These are phyloP conservation scores for Hanseniaspora pseudoguilliermondii DNA, from an alignment of 805 yeast species.

Conservation along the genomic window DNA sequence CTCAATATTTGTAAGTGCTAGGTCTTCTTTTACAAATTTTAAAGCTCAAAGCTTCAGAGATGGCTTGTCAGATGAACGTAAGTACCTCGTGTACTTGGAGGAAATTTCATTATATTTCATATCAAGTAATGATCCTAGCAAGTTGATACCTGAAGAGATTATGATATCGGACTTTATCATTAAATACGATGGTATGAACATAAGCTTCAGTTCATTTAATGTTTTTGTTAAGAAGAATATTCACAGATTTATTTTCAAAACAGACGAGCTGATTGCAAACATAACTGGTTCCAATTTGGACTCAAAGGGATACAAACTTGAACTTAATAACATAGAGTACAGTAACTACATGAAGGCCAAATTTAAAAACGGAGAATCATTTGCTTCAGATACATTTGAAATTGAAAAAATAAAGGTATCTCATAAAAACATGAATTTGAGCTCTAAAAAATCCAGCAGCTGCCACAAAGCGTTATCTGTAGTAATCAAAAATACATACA, in stretches of 20 bases:
- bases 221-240: not conserved
- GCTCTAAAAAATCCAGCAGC: conserved; percentile 16
- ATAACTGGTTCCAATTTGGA: conserved; percentile 46
- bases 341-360: conserved; percentile 17
- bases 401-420: conserved; percentile 30
- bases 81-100: conserved; percentile 14
- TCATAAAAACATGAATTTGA: conserved; percentile 30
- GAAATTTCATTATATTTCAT: conserved; percentile 7
- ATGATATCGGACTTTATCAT: not conserved
- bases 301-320: not conserved
- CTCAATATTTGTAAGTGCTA: conserved; percentile 17
- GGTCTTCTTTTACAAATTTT: not conserved
- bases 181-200: not conserved
- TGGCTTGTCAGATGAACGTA: conserved; percentile 15
- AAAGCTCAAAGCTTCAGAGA: conserved; percentile 11
- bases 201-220: not conserved
- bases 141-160: conserved; percentile 8
- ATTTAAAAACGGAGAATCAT: conserved; percentile 28
- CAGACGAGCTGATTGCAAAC: conserved; percentile 32
- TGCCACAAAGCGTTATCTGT: conserved; percentile 12
- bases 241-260: not conserved
- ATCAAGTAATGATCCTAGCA: conserved; percentile 6
- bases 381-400: conserved; percentile 28
- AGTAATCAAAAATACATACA: not conserved
- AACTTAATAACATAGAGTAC: not conserved